Percentiles rank a stretch among this genome's conserved stretches.
phyloP scores from a whole-genome alignment of 2,329 filamentous ascomycete species.

The Fusarium lyarnte region DNA sequence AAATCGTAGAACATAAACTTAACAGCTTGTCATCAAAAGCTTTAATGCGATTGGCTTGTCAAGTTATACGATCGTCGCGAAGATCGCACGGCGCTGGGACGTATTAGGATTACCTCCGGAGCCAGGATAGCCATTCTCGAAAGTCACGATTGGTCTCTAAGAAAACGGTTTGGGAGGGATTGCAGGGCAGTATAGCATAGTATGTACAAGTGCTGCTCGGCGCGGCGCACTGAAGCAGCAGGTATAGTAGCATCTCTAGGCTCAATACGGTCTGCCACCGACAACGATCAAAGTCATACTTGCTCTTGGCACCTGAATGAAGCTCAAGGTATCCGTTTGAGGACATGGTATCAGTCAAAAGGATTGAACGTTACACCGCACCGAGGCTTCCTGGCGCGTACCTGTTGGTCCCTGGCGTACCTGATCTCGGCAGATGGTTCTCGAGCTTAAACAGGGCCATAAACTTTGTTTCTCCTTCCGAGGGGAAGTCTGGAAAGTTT shows the following conservation, averaged over 20 bases:
- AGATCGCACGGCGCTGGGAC: constrained; percentile 42
- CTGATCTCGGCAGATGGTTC: constrained; percentile 32
- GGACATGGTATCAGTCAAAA: constrained; percentile 6
- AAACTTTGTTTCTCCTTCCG: constrained; percentile 14
- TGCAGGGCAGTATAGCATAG: constrained; percentile 15
- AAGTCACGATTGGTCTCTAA: constrained; percentile 31
- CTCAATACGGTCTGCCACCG: constrained; percentile 33
- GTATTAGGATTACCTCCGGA: constrained; percentile 41
- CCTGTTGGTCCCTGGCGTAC: constrained; percentile 32
- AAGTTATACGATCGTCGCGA: constrained; percentile 42
- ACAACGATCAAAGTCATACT: constrained; percentile 26
- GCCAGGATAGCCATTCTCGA: constrained; percentile 27
- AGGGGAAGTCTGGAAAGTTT: constrained; percentile 14
- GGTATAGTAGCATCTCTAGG: constrained; percentile 31
- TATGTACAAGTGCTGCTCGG: constrained; percentile 15
- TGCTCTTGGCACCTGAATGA: constrained; percentile 32
- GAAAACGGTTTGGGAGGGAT: constrained; percentile 25
- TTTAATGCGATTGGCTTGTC: constrained; percentile 49
- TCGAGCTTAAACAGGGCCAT: constrained; percentile 10
- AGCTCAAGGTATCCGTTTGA: constrained; percentile 20
- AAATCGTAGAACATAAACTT: constrained; percentile 5
- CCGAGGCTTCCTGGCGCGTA: constrained; percentile 29
- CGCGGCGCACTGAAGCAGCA: constrained; percentile 27
- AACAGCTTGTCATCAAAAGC: constrained; percentile 38
- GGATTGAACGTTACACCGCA: constrained; percentile 12